Percentiles rank a stretch among this genome's conserved stretches.
These are phyloP conservation scores for Roridomyces roridus DNA, from an alignment of 768 basidiomycete genomes.

Conservation along the genomic window DNA sequence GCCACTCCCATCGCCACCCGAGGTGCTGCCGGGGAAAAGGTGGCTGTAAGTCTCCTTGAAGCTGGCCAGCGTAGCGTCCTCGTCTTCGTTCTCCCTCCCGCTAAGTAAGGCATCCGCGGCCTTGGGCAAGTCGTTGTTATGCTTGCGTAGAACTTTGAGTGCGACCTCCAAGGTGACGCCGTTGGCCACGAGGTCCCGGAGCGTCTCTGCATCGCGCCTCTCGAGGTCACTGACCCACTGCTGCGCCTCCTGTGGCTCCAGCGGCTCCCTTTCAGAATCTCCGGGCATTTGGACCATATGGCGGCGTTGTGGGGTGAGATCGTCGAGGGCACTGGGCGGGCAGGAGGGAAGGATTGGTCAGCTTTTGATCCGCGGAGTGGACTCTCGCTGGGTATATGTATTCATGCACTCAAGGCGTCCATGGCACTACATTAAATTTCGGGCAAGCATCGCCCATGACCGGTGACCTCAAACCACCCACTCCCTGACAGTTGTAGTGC, in stretches of 20 bases:
- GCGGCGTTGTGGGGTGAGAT: too few species aligned
- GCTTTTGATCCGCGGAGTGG: too few species aligned
- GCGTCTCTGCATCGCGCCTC: not conserved
- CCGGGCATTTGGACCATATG: conserved; percentile 1
- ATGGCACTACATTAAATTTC: too few species aligned
- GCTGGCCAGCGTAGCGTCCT: not conserved
- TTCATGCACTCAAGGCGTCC: too few species aligned
- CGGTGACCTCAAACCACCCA: too few species aligned
- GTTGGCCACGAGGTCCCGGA: too few species aligned
- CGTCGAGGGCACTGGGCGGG: too few species aligned
- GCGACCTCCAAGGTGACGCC: conserved; percentile 7
- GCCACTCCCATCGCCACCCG: not conserved
- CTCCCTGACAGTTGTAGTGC: too few species aligned
- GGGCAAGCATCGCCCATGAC: too few species aligned
- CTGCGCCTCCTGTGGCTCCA: conserved; percentile 4
- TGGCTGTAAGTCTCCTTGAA: conserved; percentile 10
- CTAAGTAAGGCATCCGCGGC: conserved; percentile 7
- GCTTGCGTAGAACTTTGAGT: conserved; percentile 5
- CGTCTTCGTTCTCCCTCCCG: not conserved
- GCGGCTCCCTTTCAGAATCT: conserved; percentile 10
- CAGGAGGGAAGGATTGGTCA: too few species aligned
- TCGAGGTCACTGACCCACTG: conserved; percentile 13
- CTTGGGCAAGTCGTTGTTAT: conserved; percentile 14
- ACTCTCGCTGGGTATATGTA: too few species aligned
- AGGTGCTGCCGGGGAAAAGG: conserved; percentile 1